A percentile compares a stretch with the other conserved stretches of the same genome.
Conservation (phyloP, 805 yeast species). For the Candida ficus region DNA sequence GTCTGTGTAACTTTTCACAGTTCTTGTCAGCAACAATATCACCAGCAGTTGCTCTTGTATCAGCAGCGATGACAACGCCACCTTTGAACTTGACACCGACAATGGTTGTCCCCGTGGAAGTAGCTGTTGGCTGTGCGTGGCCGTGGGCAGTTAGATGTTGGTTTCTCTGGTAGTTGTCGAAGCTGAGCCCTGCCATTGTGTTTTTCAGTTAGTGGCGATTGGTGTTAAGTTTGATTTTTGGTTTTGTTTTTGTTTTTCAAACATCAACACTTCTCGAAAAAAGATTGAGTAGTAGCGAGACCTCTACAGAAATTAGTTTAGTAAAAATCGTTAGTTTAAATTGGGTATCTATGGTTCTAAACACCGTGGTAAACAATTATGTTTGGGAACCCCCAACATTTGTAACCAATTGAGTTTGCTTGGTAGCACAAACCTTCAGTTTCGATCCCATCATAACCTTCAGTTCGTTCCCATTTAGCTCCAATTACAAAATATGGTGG, state of each 20-base stretch:
- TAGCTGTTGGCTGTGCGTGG: slow-evolving; percentile 74
- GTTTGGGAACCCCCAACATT: neutral
- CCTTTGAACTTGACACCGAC: slow-evolving; percentile 91
- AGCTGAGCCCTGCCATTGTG: slow-evolving; percentile 81
- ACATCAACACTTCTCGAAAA: neutral
- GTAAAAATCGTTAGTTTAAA: too few species aligned
- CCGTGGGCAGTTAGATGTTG: slow-evolving; percentile 68
- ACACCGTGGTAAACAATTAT: neutral
- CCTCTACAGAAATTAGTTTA: neutral
- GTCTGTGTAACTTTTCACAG: slow-evolving; percentile 89
- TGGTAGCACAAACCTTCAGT: slow-evolving; percentile 47
- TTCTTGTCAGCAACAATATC: slow-evolving; percentile 96
- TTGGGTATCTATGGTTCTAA: too few species aligned
- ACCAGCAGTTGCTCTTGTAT: slow-evolving; percentile 97
- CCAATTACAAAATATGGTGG: slow-evolving; percentile 43
- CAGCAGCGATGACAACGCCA: slow-evolving; percentile 98
- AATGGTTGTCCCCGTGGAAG: slow-evolving; percentile 99
- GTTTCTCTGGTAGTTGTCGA: slow-evolving; percentile 92
- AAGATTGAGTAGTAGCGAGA: neutral
- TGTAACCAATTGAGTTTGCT: slow-evolving; percentile 39
- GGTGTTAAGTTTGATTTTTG: neutral
- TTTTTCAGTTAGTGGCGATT: neutral
- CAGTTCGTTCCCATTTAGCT: slow-evolving; percentile 37
- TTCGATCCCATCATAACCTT: slow-evolving; percentile 51
- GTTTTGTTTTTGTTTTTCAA: neutral